Evolutionary conservation across 1,284 basidiomycete genomes (phyloP).

Genomic region (Agaricales sp.): DNA sequence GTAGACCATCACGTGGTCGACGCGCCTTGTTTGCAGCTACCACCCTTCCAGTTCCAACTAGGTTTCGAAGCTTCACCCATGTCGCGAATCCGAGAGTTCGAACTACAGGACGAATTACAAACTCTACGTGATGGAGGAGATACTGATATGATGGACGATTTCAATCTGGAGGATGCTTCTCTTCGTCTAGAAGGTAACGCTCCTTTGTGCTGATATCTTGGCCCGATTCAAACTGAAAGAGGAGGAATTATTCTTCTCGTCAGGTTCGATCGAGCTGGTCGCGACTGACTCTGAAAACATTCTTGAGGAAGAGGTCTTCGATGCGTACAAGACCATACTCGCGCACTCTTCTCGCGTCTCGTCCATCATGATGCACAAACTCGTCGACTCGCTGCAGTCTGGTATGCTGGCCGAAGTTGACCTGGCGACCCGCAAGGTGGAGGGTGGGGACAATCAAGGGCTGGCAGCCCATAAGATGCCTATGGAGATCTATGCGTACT

Average conservation of each 20-base stretch:
- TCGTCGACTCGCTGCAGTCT: conserved; percentile 69
- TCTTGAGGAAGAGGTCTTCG: conserved; percentile 56
- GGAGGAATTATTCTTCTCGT: conserved; percentile 8
- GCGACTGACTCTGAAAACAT: conserved; percentile 67
- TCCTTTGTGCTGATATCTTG: conserved; percentile 5
- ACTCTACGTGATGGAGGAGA: conserved; percentile 45
- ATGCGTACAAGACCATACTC: conserved; percentile 70
- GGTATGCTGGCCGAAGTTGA: conserved; percentile 66
- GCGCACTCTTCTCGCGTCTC: conserved; percentile 56
- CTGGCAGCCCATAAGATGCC: conserved; percentile 61
- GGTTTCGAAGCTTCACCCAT: neutral
- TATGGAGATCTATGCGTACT: conserved; percentile 83
- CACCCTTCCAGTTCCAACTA: neutral
- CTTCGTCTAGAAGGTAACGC: conserved; percentile 40
- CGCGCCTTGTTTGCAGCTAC: neutral
- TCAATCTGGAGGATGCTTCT: conserved; percentile 41
- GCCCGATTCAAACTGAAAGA: conserved; percentile 6
- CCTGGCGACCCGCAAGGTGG: conserved; percentile 50
- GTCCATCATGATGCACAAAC: conserved; percentile 58
- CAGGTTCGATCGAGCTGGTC: conserved; percentile 68
- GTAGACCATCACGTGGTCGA: neutral
- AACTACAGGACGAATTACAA: conserved; percentile 69
- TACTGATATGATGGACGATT: conserved; percentile 56
- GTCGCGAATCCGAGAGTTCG: conserved; percentile 29
- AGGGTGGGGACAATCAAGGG: conserved; percentile 61